These are phyloP conservation scores for Debaryomycetaceae sp. DNA, from an alignment of 1,139 yeast species.

Conservation along the genomic window DNA sequence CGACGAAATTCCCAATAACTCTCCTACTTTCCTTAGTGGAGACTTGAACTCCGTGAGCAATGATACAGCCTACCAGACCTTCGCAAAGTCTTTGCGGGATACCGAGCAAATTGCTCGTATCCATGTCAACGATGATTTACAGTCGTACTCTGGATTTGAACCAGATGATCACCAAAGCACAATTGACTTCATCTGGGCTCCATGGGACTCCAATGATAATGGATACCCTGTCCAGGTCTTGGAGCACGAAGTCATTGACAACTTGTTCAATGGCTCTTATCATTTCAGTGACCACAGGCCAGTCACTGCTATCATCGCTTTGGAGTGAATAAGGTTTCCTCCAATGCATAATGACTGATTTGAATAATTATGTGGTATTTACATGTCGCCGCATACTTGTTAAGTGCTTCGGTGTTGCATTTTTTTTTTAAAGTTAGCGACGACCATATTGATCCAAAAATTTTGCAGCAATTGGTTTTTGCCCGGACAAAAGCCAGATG, in stretches of 20 bases:
- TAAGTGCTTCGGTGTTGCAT: no score
- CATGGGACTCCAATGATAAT: constrained; percentile 11
- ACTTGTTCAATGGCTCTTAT: constrained; percentile 16
- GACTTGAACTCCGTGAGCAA: constrained; percentile 36
- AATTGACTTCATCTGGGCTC: constrained; percentile 31
- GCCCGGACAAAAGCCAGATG: no score
- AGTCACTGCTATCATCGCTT: constrained; percentile 19
- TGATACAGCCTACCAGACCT: constrained; percentile 30
- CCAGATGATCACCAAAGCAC: constrained; percentile 19
- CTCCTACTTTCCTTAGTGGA: constrained; percentile 35
- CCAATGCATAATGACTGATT: no score
- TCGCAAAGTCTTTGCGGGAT: constrained; percentile 22
- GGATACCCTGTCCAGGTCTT: constrained; percentile 13
- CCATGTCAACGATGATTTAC: constrained; percentile 20
- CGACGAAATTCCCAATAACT: constrained; percentile 21
- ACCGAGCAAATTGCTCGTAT: constrained; percentile 18
- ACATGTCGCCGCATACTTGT: no score
- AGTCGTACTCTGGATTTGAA: constrained; percentile 42
- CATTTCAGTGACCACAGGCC: constrained; percentile 48
- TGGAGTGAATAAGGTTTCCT: no score
- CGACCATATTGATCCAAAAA: no score
- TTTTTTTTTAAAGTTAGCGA: no score
- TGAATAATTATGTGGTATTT: no score
- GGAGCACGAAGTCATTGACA: constrained; percentile 36
- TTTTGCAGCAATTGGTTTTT: no score